Base-by-base conservation (phyloP, 169 alveolate genomes). In the Plasmodium adleri region DNA sequence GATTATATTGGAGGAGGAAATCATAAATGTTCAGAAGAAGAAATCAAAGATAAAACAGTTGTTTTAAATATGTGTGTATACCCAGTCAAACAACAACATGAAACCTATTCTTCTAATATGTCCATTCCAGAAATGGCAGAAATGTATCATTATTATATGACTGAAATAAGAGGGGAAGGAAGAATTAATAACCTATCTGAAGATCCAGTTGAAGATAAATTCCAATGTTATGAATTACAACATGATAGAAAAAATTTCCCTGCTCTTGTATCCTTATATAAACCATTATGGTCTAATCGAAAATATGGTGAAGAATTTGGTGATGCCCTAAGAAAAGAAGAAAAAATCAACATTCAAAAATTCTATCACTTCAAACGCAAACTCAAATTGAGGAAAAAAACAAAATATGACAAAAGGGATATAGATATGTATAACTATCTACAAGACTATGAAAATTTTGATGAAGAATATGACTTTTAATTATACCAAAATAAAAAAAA, bases 271-370 rank as follows among this genome's bases (percentile, higher is more conserved):
- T 91, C 95, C 1, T 86, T 92, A 50, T 94, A 94, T 85, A 74
- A 80, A 39, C 96, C 96, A 0, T 39, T 94, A n/a, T 94, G 96
- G 96, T 45, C 95, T 3, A 88, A 94, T 74, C 85, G 92, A 17
- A 94, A 91, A 76, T 94, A 76, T 62, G 96, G 96, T 17, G 93
- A 93, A 24, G 96, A 94, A 70, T 94, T 94, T 78, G 96, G 96
- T 5, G 95, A 94, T 85, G 96, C 96, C 62, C 45, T 92, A 20
- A 56, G 75, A 50, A 54, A 45, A 15, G 89, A 85, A 3, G 93
- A 94, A 50, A 78, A 88, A 64, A n/a, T 71, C 10, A 72, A 50
- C 22, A 7, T 63, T 6, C 17, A 58, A 12, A 62, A 71, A 1
- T 72, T 83, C 17, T 32, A 26, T 22, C 68, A 72, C n/a, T 83